Conservation (phyloP, 192 early-diverging fungal genomes). For the Funneliformis geosporum region DNA sequence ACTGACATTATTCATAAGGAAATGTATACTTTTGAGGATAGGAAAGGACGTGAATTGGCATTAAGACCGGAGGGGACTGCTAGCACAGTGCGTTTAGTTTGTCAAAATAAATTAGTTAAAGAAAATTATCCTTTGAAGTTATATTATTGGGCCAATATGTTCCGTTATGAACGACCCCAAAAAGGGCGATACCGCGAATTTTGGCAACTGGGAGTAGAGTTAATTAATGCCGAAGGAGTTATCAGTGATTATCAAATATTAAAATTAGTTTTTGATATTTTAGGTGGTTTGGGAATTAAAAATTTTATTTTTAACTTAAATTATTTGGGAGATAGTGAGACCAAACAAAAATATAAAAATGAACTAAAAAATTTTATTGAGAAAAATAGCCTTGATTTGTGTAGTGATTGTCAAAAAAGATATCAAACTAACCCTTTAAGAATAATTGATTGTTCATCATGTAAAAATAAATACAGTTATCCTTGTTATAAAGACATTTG, state of each 20-base stretch:
- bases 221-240: conserved; percentile 18
- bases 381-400: not conserved
- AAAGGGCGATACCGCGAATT: conserved; percentile 20
- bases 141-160: conserved; percentile 27
- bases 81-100: conserved; percentile 13
- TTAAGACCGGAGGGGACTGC: conserved; percentile 19
- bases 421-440: not conserved
- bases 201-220: conserved; percentile 21
- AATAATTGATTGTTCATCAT: not conserved
- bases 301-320: conserved; percentile 24
- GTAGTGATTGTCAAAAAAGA: conserved; percentile 5
- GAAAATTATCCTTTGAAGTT: conserved; percentile 22
- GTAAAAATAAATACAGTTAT: not conserved
- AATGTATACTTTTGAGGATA: conserved; percentile 15
- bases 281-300: conserved; percentile 14
- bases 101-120: conserved; percentile 16
- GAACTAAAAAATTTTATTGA: not conserved
- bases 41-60: conserved; percentile 11
- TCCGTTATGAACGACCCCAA: conserved; percentile 27
- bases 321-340: conserved; percentile 14
- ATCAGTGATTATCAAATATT: conserved; percentile 17
- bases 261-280: conserved; percentile 25
- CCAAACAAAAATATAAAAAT: conserved; percentile 17
- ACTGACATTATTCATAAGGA: conserved; percentile 28
- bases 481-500: not conserved